phyloP scores from a whole-genome alignment of 2,329 filamentous ascomycete species.

The Sclerotinia minor region DNA sequence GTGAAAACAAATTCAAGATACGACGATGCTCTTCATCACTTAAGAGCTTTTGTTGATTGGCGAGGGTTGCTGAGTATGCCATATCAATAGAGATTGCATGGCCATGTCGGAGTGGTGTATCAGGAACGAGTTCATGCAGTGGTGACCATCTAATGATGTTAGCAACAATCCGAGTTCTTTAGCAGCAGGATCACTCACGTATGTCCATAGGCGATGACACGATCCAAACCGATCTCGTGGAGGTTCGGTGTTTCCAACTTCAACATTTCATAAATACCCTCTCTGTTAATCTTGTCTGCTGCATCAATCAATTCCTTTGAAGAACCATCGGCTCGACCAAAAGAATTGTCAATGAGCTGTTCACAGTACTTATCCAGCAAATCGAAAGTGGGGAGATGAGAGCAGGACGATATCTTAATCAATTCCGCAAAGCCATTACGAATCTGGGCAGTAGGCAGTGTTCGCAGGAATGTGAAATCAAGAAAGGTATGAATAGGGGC shows the following conservation, averaged over 20 bases:
- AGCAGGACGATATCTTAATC: slow-evolving; percentile 74
- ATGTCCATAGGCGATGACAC: slow-evolving; percentile 73
- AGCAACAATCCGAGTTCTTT: background rate
- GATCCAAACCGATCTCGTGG: slow-evolving; percentile 65
- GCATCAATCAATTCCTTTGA: slow-evolving; percentile 57
- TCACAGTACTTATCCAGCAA: slow-evolving; percentile 69
- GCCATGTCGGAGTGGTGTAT: slow-evolving; percentile 68
- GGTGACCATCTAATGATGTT: slow-evolving; percentile 55
- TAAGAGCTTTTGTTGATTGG: slow-evolving; percentile 62
- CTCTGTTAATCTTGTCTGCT: slow-evolving; percentile 67
- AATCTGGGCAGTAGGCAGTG: slow-evolving; percentile 65
- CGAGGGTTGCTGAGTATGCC: slow-evolving; percentile 71
- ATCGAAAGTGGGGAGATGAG: slow-evolving; percentile 65
- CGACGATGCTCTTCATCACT: slow-evolving; percentile 60
- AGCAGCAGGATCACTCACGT: slow-evolving; percentile 48
- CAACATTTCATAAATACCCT: slow-evolving; percentile 71
- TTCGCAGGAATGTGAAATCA: slow-evolving; percentile 71
- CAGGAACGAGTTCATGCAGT: slow-evolving; percentile 67
- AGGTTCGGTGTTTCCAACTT: slow-evolving; percentile 72
- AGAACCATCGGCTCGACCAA: slow-evolving; percentile 61
- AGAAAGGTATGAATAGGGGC: slow-evolving; percentile 71
- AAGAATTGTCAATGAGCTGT: slow-evolving; percentile 63
- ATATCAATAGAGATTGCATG: slow-evolving; percentile 76
- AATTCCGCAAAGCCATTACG: slow-evolving; percentile 73
- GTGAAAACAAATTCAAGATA: slow-evolving; percentile 66